Evolutionary conservation across 495 filamentous ascomycete genomes (phyloP).

Genomic region (Penicillium bovifimosum): DNA sequence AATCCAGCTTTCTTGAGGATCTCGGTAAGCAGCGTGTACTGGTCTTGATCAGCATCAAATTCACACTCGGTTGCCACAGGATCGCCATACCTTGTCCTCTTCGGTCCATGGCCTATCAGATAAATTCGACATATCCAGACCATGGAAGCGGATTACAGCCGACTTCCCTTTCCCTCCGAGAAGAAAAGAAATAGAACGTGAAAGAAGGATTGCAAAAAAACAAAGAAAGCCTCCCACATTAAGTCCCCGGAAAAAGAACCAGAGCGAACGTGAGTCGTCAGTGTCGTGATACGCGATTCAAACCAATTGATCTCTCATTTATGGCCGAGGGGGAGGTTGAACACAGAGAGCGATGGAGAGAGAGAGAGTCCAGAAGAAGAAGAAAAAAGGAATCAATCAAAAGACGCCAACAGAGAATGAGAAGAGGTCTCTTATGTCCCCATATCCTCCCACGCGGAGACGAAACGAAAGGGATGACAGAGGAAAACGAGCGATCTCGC

Average conservation of each 20-base stretch:
- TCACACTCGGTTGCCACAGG: not conserved
- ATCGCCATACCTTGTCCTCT: conserved; percentile 52
- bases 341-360: conserved; percentile 10
- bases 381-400: conserved; percentile 9
- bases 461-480: conserved; percentile 12
- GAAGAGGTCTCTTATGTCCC: conserved; percentile 13
- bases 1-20: conserved; percentile 56
- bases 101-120: conserved; percentile 51
- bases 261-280: conserved; percentile 1
- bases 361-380: conserved; percentile 9
- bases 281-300: conserved; percentile 3
- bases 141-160: conserved; percentile 31
- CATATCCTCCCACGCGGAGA: conserved; percentile 12
- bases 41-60: conserved; percentile 8
- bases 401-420: conserved; percentile 10
- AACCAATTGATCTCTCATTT: not conserved
- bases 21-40: conserved; percentile 53
- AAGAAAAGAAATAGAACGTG: conserved; percentile 1
- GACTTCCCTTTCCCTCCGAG: conserved; percentile 4
- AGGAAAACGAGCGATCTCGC: conserved; percentile 3
- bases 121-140: conserved; percentile 45
- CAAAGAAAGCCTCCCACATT: conserved; percentile 31
- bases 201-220: conserved; percentile 6
- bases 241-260: conserved; percentile 11
- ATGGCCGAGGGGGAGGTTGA: conserved; percentile 5